Conservation (phyloP, 2,329 filamentous ascomycete species). For the Diplodia sapinea region DNA sequence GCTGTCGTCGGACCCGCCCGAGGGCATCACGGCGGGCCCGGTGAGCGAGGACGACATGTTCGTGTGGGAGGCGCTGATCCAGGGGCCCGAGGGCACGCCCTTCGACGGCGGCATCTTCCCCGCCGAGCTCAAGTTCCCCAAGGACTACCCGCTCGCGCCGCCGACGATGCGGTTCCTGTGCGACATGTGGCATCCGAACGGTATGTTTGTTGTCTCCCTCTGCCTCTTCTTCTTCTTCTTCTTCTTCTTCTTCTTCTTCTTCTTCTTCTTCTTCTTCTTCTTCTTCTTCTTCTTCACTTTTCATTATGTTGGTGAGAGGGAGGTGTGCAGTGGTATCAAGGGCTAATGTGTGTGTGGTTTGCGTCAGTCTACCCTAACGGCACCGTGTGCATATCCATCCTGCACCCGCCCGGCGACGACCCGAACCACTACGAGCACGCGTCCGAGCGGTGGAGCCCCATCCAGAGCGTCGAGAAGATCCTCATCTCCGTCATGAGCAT, state of each 20-base stretch:
- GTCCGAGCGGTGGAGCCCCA: constrained; percentile 89
- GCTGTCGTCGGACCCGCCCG: constrained; percentile 92
- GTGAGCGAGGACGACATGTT: constrained; percentile 94
- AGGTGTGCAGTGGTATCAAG: too few relatives aligned
- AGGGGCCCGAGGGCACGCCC: constrained; percentile 92
- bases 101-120: constrained; percentile 96
- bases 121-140: constrained; percentile 80
- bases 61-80: constrained; percentile 94
- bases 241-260: background rate
- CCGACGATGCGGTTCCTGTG: constrained; percentile 86
- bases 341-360: background rate
- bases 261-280: too few relatives aligned
- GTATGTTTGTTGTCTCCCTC: constrained; percentile 48
- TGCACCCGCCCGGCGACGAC: constrained; percentile 94
- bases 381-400: constrained; percentile 93
- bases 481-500: constrained; percentile 90
- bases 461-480: constrained; percentile 95
- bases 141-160: constrained; percentile 83
- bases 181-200: constrained; percentile 93
- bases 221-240: background rate
- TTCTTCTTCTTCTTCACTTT: background rate
- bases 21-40: constrained; percentile 94
- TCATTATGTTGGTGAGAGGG: too few relatives aligned
- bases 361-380: constrained; percentile 76
- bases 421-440: constrained; percentile 92